These are phyloP conservation scores for Yarrowia yakushimensis DNA, from an alignment of 805 yeast genomes.

Conservation along the genomic window DNA sequence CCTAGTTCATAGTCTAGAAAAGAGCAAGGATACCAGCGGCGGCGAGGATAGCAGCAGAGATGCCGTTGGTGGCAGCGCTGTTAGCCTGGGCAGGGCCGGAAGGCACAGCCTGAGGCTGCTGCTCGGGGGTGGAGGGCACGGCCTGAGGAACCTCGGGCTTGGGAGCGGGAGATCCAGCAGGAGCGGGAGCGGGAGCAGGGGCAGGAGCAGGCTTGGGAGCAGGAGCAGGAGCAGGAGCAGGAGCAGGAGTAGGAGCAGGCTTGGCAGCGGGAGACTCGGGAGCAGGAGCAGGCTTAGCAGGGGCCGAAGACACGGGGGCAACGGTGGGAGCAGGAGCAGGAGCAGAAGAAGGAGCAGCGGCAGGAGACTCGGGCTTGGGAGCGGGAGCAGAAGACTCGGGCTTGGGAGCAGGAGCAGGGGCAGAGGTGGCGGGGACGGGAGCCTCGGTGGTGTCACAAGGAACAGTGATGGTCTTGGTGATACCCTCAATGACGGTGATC, in stretches of 20 bases:
- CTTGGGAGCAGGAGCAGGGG: conserved; percentile 24
- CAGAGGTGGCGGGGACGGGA: conserved; percentile 28
- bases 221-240: neutral
- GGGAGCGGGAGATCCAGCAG: neutral
- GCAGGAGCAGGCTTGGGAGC: conserved; percentile 8
- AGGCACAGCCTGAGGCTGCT: conserved; percentile 8
- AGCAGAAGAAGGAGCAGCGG: neutral
- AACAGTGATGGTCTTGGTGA: conserved; percentile 25
- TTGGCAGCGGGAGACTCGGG: conserved; percentile 27
- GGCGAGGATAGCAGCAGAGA: conserved; percentile 9
- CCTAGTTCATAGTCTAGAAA: conserved; percentile 6
- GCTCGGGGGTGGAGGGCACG: conserved; percentile 14
- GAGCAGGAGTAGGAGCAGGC: neutral
- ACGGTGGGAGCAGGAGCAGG: conserved; percentile 2
- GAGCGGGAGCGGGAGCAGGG: conserved; percentile 13
- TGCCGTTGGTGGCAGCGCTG: conserved; percentile 7
- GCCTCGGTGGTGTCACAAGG: conserved; percentile 30
- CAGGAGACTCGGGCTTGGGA: neutral
- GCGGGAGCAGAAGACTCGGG: conserved; percentile 17
- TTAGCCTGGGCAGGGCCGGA: conserved; percentile 23
- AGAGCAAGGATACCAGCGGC: conserved; percentile 21
- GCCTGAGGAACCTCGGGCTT: conserved; percentile 13
- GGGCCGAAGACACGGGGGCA: neutral
- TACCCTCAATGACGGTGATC: conserved; percentile 26
- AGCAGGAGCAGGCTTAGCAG: conserved; percentile 24